Base-by-base conservation (phyloP, 2,329 filamentous ascomycete species). In the Exophiala lecanii-corni region DNA sequence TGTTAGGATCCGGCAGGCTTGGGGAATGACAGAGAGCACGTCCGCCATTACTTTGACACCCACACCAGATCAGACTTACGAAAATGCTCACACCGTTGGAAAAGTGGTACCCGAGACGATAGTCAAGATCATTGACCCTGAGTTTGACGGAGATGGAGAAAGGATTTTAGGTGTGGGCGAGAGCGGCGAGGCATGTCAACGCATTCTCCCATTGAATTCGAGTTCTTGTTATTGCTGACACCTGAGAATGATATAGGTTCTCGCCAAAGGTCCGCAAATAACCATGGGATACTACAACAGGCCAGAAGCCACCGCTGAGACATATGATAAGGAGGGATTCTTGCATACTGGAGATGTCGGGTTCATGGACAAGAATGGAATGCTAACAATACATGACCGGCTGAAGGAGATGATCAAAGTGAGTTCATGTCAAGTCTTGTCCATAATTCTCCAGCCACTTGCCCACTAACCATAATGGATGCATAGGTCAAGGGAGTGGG, bases 21-120 rank as follows among this genome's bases (percentile, higher is more conserved):
- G 89, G 56, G 86, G 83, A 18, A 70, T 92, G 59, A 92, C 87
- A 1, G 87, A 94, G 60, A 86, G 57, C 53, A 73, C 72, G 9
- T 32, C 31, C 17, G 36, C 40, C 9, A 19, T 42, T 19, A 37
- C 44, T 6, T 10, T 48, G 15, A 34, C 31, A 15, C 38, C 43
- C 21, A 38, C 33, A 4, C 7, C 21, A 10, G 15, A 42, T 7
- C 43, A 47, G 31, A 33, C 38, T 1, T 39, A 38, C n/a, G 39
- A 44, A 15, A 18, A 45, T 15, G 41, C 41, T 23, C 35, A 48
- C 19, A 48, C 36, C 10, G 41, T 45, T 16, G 41, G 45, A 25
- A 40, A 40, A 21, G 36, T 35, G 5, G 73, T 79, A 4, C 72
- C 77, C 0, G 73, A 68, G 9, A 84, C 80, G 0, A 74, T 76